Conservation (phyloP, 2,329 filamentous ascomycete species). For the Fusarium chuoi region DNA sequence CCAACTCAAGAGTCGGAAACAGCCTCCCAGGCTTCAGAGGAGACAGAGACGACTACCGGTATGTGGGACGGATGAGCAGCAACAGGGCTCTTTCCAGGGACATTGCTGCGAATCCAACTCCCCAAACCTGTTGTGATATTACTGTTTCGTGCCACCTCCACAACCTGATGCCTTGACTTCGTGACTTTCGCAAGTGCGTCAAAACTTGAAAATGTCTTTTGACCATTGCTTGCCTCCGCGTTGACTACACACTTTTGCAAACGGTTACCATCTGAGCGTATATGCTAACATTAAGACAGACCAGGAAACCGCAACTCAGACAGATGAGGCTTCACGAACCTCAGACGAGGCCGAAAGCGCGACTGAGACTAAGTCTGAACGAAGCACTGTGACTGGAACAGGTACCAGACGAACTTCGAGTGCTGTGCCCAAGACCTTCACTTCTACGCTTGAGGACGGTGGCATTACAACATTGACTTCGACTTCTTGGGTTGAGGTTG, state of each 20-base stretch:
- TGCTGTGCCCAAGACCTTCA: slow-evolving; percentile 53
- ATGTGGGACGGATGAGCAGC: slow-evolving; percentile 44
- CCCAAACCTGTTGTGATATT: slow-evolving; percentile 34
- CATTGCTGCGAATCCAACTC: slow-evolving; percentile 19
- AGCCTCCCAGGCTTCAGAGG: slow-evolving; percentile 26
- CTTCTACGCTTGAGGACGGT: slow-evolving; percentile 59
- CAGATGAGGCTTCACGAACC: slow-evolving; percentile 34
- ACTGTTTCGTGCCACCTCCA: slow-evolving; percentile 20
- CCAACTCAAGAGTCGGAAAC: slow-evolving; percentile 21
- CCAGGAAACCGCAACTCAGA: slow-evolving; percentile 20
- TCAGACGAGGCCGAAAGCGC: slow-evolving; percentile 27
- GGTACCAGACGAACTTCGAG: slow-evolving; percentile 50
- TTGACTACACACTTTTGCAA: slow-evolving; percentile 13
- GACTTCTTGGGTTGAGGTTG: slow-evolving; percentile 61
- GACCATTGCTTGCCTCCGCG: slow-evolving; percentile 5
- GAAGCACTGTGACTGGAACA: slow-evolving; percentile 48
- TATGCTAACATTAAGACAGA: slow-evolving; percentile 23
- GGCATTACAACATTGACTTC: slow-evolving; percentile 58
- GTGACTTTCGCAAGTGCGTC: slow-evolving; percentile 40
- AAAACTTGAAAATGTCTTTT: not conserved
- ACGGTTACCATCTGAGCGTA: not conserved
- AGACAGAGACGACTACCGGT: slow-evolving; percentile 42
- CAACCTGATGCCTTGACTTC: not conserved
- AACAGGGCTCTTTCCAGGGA: slow-evolving; percentile 16
- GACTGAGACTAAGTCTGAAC: slow-evolving; percentile 35